Base-by-base conservation (phyloP, 2,329 filamentous ascomycete species). In the Leptographium lundbergii region DNA sequence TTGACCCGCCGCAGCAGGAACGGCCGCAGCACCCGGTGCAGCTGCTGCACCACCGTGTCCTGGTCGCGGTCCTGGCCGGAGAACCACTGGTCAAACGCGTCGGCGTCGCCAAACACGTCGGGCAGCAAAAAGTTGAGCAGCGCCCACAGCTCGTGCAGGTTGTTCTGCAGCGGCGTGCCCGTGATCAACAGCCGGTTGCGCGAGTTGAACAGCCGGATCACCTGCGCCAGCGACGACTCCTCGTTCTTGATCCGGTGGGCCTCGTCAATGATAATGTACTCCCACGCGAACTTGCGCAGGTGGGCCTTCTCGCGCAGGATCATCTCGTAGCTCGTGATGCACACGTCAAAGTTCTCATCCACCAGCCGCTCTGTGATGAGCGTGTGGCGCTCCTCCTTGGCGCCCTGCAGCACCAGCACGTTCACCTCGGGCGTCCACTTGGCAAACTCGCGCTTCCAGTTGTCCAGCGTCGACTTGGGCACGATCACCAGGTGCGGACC, bases 221-320 rank as follows among this genome's bases (percentile, higher is more conserved):
- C 95, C 69, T 97, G 92, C 3, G 94, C 91, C 3, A 99, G 79
- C 0, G 94, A 96, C 0, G 94, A 99, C 71, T 97, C 91, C 70
- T 99, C 94, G 73, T 99, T 99, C 78, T 99, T 99, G 81, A 99
- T 99, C 61, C 94, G 90, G 72, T 99, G 94, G 2, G 94, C 84
- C 74, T 99, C 94, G 67, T 99, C 94, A 64, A 99, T 96, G 66
- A 99, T 96, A 72, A 99, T 99, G 73, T 99, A 99, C 71, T 99
- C 92, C 94, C 94, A 99, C 0, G 94, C 91, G 71, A 99, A 95
- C 72, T 97, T 97, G 75, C 94, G 96, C 65, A 99, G 73, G 66
- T 96, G 90, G 1, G 88, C 79, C 75, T 99, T 97, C 70, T 99
- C 94, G 60, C 94, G 85, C 14, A 99, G 79, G 61, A 99, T 91